Percentiles rank a stretch among this genome's conserved stretches.
Conservation (phyloP, 2,329 filamentous ascomycete species). For the Purpureocillium takamizusanense region DNA sequence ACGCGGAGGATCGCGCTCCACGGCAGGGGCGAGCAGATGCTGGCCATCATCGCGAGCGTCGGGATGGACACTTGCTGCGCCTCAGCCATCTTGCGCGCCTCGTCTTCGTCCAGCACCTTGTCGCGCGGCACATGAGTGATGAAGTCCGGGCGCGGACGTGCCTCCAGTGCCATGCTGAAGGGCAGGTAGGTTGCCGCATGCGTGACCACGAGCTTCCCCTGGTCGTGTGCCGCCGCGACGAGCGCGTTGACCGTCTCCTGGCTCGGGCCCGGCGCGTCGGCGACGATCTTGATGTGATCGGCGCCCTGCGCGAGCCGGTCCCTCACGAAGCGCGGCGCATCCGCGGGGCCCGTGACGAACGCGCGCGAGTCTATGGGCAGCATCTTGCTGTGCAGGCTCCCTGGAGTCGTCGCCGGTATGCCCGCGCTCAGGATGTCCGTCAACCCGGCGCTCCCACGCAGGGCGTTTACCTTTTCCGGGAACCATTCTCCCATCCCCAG, state of each 20-base stretch:
- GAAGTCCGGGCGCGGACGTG: constrained; percentile 17
- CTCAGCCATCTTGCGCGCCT: constrained; percentile 9
- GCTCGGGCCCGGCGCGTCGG: constrained; percentile 10
- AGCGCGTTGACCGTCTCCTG: constrained; percentile 15
- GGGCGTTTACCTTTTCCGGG: not conserved
- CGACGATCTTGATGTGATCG: constrained; percentile 18
- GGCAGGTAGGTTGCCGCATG: constrained; percentile 15
- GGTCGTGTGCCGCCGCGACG: constrained; percentile 11
- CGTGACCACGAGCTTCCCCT: constrained; percentile 13
- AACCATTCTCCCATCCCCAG: constrained; percentile 3
- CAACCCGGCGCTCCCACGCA: not conserved
- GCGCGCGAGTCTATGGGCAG: not conserved
- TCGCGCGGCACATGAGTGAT: constrained; percentile 18
- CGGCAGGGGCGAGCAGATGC: not conserved
- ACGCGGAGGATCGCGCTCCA: not conserved
- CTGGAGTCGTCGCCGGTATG: not conserved
- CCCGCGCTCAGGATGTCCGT: not conserved
- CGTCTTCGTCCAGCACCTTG: constrained; percentile 10
- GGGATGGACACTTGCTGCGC: constrained; percentile 13
- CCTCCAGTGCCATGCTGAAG: constrained; percentile 12
- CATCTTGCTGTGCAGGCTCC: not conserved
- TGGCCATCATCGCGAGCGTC: constrained; percentile 10
- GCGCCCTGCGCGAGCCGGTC: constrained; percentile 1
- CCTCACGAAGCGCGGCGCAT: constrained; percentile 1
- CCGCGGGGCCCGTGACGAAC: not conserved